Evolutionary conservation across 805 yeast species (phyloP).

Genomic region (Candida fluviatilis): DNA sequence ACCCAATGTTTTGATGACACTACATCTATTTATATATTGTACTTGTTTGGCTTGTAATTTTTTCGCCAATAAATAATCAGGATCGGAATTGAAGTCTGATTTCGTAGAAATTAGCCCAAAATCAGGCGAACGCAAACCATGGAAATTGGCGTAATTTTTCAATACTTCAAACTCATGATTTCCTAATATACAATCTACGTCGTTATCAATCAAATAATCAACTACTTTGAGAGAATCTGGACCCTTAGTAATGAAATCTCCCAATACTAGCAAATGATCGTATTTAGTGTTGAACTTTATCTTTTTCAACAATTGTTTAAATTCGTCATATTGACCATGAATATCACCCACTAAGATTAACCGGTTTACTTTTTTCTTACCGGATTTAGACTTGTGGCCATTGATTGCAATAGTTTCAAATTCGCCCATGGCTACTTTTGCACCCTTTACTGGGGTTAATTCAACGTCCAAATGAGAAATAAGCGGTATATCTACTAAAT

Average conservation of each 20-base stretch:
- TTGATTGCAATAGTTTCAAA: background rate
- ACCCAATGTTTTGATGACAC: constrained; percentile 61
- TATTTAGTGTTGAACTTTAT: constrained; percentile 39
- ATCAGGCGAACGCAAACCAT: constrained; percentile 39
- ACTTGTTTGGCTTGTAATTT: constrained; percentile 58
- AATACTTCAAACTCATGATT: constrained; percentile 81
- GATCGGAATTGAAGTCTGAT: constrained; percentile 26
- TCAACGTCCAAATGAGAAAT: constrained; percentile 20
- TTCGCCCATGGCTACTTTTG: background rate
- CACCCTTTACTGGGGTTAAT: constrained; percentile 21
- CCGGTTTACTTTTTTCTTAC: constrained; percentile 31
- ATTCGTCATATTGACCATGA: constrained; percentile 69
- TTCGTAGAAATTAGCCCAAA: constrained; percentile 8
- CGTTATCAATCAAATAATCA: constrained; percentile 54
- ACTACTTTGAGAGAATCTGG: constrained; percentile 67
- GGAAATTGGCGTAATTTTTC: constrained; percentile 59
- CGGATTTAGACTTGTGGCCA: background rate
- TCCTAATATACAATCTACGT: constrained; percentile 75
- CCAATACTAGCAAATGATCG: constrained; percentile 68
- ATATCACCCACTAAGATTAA: constrained; percentile 79
- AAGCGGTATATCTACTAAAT: constrained; percentile 21
- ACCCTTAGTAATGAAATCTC: constrained; percentile 87
- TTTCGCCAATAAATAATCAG: constrained; percentile 46
- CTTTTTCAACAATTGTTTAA: constrained; percentile 50
- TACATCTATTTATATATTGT: constrained; percentile 55